These are phyloP conservation scores for Sisymbrium irio DNA, from an alignment of 345 rosid species.

Conservation along the genomic window DNA sequence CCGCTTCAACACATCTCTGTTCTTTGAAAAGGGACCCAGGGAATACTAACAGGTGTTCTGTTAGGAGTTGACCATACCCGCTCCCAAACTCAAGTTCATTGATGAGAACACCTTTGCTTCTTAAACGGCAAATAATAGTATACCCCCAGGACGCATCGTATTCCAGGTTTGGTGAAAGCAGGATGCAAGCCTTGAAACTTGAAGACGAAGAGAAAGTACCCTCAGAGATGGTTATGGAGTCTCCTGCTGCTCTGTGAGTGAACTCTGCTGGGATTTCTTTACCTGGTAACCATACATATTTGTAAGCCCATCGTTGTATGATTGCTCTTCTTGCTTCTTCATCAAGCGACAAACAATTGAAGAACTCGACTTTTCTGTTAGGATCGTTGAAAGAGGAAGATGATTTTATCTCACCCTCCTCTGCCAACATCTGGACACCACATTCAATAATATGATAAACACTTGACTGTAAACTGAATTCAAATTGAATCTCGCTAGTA, in stretches of 20 bases:
- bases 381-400: not conserved
- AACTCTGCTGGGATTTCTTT: not conserved
- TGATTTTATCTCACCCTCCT: too few relatives aligned
- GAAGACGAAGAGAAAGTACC: not conserved
- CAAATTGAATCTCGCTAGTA: not conserved
- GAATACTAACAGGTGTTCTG: not conserved
- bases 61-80: not conserved
- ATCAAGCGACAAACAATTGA: not conserved
- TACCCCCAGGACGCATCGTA: not conserved
- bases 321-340: slow-evolving; percentile 12
- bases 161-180: not conserved
- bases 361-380: not conserved
- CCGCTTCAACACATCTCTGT: not conserved
- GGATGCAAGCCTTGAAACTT: not conserved
- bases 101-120: not conserved
- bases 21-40: not conserved
- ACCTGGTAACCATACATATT: not conserved
- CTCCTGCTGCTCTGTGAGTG: not conserved
- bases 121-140: not conserved
- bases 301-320: not conserved
- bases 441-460: too few relatives aligned
- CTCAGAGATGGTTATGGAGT: not conserved
- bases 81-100: not conserved
- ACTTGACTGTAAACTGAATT: not conserved
- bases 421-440: too few relatives aligned